A percentile compares a stretch with the other conserved stretches of the same genome.
Evolutionary conservation across 192 early-diverging fungal genomes (phyloP).

Genomic region (Coemansia sp.): DNA sequence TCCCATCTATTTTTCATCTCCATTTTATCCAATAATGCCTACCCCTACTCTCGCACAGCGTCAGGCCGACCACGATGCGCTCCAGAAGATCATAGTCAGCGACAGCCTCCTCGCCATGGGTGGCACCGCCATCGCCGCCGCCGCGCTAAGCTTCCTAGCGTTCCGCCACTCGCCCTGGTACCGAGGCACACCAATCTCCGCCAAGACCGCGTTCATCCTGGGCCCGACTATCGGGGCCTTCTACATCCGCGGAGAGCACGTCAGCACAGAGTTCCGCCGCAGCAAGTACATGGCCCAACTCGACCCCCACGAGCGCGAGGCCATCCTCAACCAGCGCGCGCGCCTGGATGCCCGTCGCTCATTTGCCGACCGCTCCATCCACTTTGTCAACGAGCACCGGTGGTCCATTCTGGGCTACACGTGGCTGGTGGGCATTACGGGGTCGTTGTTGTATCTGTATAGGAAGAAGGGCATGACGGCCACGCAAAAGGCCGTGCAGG

Average conservation of each 20-base stretch:
- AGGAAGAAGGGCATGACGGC: slow-evolving; percentile 55
- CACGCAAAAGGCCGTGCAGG: slow-evolving; percentile 68
- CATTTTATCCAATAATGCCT: slow-evolving; percentile 15
- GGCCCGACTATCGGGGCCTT: slow-evolving; percentile 46
- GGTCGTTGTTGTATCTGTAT: slow-evolving; percentile 36
- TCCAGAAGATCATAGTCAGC: slow-evolving; percentile 28
- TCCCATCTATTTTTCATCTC: background rate
- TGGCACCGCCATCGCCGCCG: slow-evolving; percentile 22
- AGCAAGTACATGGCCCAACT: slow-evolving; percentile 28
- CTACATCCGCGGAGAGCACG: slow-evolving; percentile 51
- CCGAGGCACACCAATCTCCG: slow-evolving; percentile 43
- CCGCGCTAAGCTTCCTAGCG: slow-evolving; percentile 27
- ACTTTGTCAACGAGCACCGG: slow-evolving; percentile 41
- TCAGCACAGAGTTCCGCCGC: slow-evolving; percentile 36
- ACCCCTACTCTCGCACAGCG: slow-evolving; percentile 13
- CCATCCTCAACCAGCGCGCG: background rate
- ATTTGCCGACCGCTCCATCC: slow-evolving; percentile 13
- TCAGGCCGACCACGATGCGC: slow-evolving; percentile 24
- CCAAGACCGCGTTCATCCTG: slow-evolving; percentile 50
- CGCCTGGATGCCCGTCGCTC: slow-evolving; percentile 11
- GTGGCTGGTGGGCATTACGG: slow-evolving; percentile 50
- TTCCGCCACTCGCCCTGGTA: slow-evolving; percentile 33
- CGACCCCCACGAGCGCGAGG: slow-evolving; percentile 27
- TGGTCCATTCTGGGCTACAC: slow-evolving; percentile 54
- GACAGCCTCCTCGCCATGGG: slow-evolving; percentile 46